Evolutionary conservation across 257 asterid genomes (phyloP), one percentile per base, ranked within the genome.

Genomic region (Nyctanthes arbortristis): DNA sequence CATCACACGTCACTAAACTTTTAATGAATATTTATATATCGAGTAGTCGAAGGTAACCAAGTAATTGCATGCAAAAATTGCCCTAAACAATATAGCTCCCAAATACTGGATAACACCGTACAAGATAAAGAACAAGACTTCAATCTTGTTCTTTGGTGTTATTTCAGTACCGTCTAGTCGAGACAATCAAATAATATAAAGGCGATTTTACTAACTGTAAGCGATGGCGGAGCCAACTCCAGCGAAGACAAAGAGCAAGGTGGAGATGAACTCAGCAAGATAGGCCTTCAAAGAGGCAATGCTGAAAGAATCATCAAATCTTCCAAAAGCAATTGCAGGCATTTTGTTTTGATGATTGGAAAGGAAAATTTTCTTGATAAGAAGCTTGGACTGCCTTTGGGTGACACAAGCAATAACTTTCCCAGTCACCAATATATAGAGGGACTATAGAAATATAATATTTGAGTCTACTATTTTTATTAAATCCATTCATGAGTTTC

Each of bases 171-270:
- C n/a, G n/a, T n/a, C n/a, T n/a, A n/a, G n/a, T n/a, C n/a, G n/a
- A n/a, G n/a, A n/a, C n/a, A 36, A 22, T 30, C 0, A 25, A 8
- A 28, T 24, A 43, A 61, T 35, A 18, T 16, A 10, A 20, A 7
- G 2, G 4, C 2, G 40, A 6, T 16, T n/a, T 30, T 77, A 63
- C 18, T 69, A 58, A 85, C 90, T 63, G 80, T 63, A 85, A 78
- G 90, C 90, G 61, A 84, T 82, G 70, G 88, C 88, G 4, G 90
- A 82, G 79, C 89, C 89, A 30, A 84, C 88, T 14, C 88, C 88
- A 64, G 85, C 88, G 57, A 82, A 82, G 62, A 83, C 76, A 73
- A 84, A 84, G 78, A 84, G 82, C 67, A 81, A 45, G 57, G 86
- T 85, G 78, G 90, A 85, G 82, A 85, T 82, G 80, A 82, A 82